Base-by-base conservation (phyloP, 129 eudicot species). In the Tagetes erecta region DNA sequence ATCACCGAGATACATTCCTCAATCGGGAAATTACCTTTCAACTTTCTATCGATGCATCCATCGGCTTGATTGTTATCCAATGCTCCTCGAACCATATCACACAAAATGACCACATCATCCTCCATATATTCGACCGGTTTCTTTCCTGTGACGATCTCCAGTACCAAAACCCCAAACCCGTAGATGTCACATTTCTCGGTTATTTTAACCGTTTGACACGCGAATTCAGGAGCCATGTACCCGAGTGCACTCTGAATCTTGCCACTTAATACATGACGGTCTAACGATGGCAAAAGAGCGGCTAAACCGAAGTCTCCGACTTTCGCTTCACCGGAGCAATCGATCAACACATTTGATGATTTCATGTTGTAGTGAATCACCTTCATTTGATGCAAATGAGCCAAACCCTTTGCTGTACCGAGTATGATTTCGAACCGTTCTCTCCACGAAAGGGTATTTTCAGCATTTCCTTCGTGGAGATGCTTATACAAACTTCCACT, bases 81-180 rank as follows among this genome's bases (percentile, higher is more conserved):
- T 10, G 93, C 97, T 27, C 84, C 96, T 55, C 97, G 80, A 70
- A 94, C 97, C 92, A 85, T 86, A 71, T 94, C 98, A 62, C 97
- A 90, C 56, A 94, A 80, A 70, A 94, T 92, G 35, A 86, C 88
- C 72, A 94, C 98, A 40, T 94, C 98, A 42, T 94, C 97, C 80
- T 94, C 98, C 97, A 94, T 90, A 66, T 94, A 94, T 42, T 94
- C 98, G 5, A 91, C 98, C 0, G 98, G 98, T 65, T 84, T 90
- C 69, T 87, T 94, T 66, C 98, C 98, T 0, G 97, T 94, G 49
- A 94, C 84, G 42, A 90, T 76, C 81, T 94, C 98, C 0, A 94
- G 86, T 3, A 77, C 77, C 87, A 94, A 82, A 8, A 94, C 76
- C 76, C 98, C 97, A 33, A 94, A 94, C 46, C 97, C 98, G 33